phyloP scores from a whole-genome alignment of 345 rosid genomes.

The Rhodamnia rubescens region DNA sequence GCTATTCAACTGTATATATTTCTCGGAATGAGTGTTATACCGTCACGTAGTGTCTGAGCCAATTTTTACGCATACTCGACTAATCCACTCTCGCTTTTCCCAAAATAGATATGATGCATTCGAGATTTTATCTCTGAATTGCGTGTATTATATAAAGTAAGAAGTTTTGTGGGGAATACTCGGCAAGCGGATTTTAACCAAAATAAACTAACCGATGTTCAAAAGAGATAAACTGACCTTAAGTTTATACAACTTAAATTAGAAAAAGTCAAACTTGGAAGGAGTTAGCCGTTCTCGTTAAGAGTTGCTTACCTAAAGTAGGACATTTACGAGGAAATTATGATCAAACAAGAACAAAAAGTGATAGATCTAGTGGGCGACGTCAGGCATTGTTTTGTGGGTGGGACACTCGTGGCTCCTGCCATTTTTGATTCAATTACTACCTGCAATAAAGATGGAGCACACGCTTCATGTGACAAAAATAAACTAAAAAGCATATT shows the following conservation, averaged over 20 bases:
- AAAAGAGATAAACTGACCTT: neutral
- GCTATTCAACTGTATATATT: neutral
- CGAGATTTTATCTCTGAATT: neutral
- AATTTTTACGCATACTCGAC: fast-evolving
- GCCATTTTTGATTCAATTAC: neutral
- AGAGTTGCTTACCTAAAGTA: neutral
- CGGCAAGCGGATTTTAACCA: neutral
- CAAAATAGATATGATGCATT: fast-evolving
- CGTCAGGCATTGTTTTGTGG: neutral
- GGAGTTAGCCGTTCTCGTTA: neutral
- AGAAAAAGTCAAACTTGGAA: neutral
- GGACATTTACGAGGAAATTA: neutral
- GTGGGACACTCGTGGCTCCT: neutral
- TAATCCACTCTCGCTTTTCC: fast-evolving
- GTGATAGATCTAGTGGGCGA: neutral
- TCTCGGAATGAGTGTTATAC: fast-evolving
- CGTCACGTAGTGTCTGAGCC: fast-evolving
- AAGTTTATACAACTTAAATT: neutral
- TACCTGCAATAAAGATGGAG: neutral
- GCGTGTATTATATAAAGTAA: neutral
- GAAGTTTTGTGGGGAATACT: neutral
- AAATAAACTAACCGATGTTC: neutral
- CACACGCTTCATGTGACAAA: neutral
- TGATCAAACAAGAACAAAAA: neutral
- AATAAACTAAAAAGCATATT: neutral